Evolutionary conservation across 2,329 filamentous ascomycete genomes (phyloP), one percentile per base, ranked within the genome.

Genomic region (Sporothrix dimorphospora): DNA sequence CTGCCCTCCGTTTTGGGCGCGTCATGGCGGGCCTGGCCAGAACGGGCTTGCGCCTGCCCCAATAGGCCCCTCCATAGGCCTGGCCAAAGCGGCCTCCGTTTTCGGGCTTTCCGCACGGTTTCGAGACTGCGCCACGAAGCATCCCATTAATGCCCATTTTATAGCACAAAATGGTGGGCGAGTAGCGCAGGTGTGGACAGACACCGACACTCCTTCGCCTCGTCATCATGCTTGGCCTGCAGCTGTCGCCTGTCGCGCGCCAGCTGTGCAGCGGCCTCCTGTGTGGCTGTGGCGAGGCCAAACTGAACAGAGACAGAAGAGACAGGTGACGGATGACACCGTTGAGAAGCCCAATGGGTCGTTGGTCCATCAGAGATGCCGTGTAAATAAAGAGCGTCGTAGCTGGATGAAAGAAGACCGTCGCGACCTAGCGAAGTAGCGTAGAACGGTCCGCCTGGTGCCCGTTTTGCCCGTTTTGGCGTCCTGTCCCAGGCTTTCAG

Each of bases 381-480:
- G 12, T 38, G 63, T 47, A 66, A 45, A 34, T 49, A 34, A n/a
- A 47, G 40, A 47, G 16, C n/a, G 38, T n/a, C 11, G 5, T 63
- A 4, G n/a, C 38, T 14, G 4, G 11, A 47, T 21, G 19, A 45
- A 66, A 24, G 19, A 14, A 30, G 11, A 53, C 45, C 19, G 45
- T 67, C 65, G 65, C 65, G n/a, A n/a, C 49, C 66, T 70, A 70
- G 42, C 53, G 42, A 45, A 34, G 19, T 70, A 70, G 55, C 53
- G 55, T 21, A 34, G 40, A 59, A 30, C 51, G 67, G 67, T 45
- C 67, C 67, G 51, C 51, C 67, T 69, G 51, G 67, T 42, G 67
- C 38, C 67, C 67, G 67, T 69, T 69, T 21, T 42, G 67, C 38
- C 67, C 67, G 67, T 69, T 69, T 21, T 69, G 66, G 66, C 66